Evolutionary conservation across 805 yeast species (phyloP).

Genomic region (Saccharomycopsis malanga): DNA sequence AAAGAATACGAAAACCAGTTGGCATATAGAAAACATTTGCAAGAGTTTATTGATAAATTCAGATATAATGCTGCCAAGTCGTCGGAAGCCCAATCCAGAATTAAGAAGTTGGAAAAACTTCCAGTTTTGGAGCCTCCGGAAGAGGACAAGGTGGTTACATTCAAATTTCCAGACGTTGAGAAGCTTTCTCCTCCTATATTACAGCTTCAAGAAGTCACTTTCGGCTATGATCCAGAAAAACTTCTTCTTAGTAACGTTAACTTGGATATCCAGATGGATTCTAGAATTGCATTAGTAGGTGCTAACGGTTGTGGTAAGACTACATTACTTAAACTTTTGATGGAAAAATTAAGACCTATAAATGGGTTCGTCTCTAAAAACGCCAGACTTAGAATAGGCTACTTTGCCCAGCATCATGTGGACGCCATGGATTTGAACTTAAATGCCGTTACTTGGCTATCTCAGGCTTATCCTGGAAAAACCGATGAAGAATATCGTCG

Average conservation of each 20-base stretch:
- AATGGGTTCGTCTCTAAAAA: constrained; percentile 76
- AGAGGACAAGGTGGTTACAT: constrained; percentile 76
- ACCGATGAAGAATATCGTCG: constrained; percentile 95
- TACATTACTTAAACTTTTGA: constrained; percentile 77
- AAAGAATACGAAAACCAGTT: constrained; percentile 96
- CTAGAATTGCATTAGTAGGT: constrained; percentile 95
- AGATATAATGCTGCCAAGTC: constrained; percentile 97
- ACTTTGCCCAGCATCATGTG: constrained; percentile 97
- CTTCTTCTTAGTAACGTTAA: constrained; percentile 72
- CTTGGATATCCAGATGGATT: constrained; percentile 84
- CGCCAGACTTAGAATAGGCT: constrained; percentile 85
- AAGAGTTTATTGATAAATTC: constrained; percentile 90
- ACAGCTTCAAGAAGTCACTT: constrained; percentile 78
- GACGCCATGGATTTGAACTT: constrained; percentile 87
- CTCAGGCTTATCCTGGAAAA: constrained; percentile 81
- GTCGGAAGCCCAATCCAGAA: constrained; percentile 95
- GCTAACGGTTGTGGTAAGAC: constrained; percentile 99
- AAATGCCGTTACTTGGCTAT: constrained; percentile 94
- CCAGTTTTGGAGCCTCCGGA: constrained; percentile 93
- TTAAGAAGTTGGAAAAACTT: constrained; percentile 89
- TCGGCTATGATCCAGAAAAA: constrained; percentile 68
- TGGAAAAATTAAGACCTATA: constrained; percentile 69
- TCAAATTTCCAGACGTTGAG: constrained; percentile 94
- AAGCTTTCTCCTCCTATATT: constrained; percentile 87
- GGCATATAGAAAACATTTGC: constrained; percentile 92